Percentiles rank a stretch among this genome's conserved stretches.
phyloP scores from a whole-genome alignment of 23 red algal species.

The Gracilaria gracilis region DNA sequence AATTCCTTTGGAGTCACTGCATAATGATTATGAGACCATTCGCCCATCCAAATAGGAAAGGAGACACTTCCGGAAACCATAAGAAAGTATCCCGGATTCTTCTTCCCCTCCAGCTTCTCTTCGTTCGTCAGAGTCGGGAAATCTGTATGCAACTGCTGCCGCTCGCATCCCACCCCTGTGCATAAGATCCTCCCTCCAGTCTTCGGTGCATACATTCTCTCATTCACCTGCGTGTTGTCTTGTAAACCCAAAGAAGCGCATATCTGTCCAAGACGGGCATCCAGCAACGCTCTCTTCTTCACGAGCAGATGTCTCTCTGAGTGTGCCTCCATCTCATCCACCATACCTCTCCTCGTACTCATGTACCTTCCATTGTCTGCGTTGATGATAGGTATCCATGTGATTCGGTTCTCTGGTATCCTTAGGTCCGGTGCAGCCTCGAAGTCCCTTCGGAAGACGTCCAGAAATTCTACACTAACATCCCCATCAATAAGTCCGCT shows the following conservation, averaged over 20 bases:
- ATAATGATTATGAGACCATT: background rate
- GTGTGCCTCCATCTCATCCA: background rate
- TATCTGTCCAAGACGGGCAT: slow-evolving; percentile 1
- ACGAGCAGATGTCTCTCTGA: background rate
- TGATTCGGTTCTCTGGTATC: background rate
- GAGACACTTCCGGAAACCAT: slow-evolving; percentile 10
- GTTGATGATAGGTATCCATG: background rate
- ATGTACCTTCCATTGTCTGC: background rate
- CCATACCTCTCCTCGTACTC: background rate
- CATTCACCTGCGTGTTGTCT: too few species aligned
- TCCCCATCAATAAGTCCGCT: background rate
- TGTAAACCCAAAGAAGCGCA: background rate
- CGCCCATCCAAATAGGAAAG: slow-evolving; percentile 22
- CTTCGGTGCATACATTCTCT: too few species aligned
- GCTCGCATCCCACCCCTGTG: background rate
- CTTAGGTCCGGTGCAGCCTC: background rate
- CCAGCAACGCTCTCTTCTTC: background rate
- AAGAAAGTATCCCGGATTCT: slow-evolving; percentile 27
- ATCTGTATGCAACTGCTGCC: background rate
- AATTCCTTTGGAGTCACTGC: background rate
- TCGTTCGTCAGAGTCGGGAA: background rate
- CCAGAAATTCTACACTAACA: background rate
- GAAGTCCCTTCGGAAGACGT: background rate
- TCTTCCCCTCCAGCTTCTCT: background rate
- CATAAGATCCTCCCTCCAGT: background rate